A percentile compares a stretch with the other conserved stretches of the same genome.
phyloP scores from a whole-genome alignment of 2,329 filamentous ascomycete species.

The Sarocladiaceae sp. region DNA sequence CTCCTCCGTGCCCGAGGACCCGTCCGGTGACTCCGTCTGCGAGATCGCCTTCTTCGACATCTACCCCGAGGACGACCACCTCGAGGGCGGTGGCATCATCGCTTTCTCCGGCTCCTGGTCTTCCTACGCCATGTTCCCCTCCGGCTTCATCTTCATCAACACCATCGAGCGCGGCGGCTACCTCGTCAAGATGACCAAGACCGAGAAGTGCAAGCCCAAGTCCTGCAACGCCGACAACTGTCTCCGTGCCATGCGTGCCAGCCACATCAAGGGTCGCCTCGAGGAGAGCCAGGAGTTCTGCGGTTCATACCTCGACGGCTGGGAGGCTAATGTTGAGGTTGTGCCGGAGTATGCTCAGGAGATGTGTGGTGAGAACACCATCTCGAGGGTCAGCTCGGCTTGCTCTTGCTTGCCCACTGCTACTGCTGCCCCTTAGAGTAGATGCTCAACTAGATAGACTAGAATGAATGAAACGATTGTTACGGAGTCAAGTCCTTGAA shows the following conservation, averaged over 20 bases:
- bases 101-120: slow-evolving; percentile 39
- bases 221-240: slow-evolving; percentile 19
- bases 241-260: slow-evolving; percentile 17
- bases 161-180: slow-evolving; percentile 39
- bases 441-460: neutral
- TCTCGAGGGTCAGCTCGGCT: slow-evolving; percentile 19
- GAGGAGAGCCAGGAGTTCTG: slow-evolving; percentile 19
- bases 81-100: slow-evolving; percentile 29
- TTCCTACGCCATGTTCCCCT: slow-evolving; percentile 38
- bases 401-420: slow-evolving; percentile 19
- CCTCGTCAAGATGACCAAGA: slow-evolving; percentile 26
- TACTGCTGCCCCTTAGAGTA: slow-evolving; percentile 10
- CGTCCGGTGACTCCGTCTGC: slow-evolving; percentile 34
- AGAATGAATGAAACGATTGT: neutral
- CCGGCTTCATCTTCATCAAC: slow-evolving; percentile 37
- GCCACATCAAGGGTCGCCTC: slow-evolving; percentile 14
- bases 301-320: slow-evolving; percentile 15
- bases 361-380: slow-evolving; percentile 16
- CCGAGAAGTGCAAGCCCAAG: slow-evolving; percentile 18
- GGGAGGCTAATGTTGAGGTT: slow-evolving; percentile 16
- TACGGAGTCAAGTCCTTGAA: neutral
- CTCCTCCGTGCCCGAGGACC: slow-evolving; percentile 24
- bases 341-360: slow-evolving; percentile 16
- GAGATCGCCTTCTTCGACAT: slow-evolving; percentile 43
- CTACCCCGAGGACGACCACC: slow-evolving; percentile 41